These are phyloP conservation scores for Buddleja alternifolia DNA, from an alignment of 257 asterid genomes.

Conservation along the genomic window DNA sequence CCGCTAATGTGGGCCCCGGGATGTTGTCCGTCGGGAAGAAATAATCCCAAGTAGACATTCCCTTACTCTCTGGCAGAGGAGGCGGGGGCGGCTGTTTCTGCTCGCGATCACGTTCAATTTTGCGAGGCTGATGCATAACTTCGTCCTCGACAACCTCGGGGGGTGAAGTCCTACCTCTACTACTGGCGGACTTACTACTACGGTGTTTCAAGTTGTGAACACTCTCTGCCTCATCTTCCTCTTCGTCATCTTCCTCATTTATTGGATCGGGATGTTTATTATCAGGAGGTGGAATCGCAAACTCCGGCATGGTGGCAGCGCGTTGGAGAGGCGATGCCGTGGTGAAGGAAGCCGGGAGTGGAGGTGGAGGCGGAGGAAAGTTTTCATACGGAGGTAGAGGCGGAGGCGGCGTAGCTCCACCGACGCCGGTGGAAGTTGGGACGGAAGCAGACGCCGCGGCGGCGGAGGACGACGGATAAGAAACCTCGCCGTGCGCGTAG, in stretches of 20 bases:
- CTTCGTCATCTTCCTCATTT: constrained; percentile 76
- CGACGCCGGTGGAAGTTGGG: constrained; percentile 28
- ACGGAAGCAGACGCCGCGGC: constrained; percentile 25
- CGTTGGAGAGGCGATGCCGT: constrained; percentile 70
- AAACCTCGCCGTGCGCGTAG: constrained; percentile 82
- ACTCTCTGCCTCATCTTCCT: constrained; percentile 55
- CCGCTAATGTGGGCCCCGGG: constrained; percentile 68
- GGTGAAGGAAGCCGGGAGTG: constrained; percentile 42
- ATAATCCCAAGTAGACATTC: constrained; percentile 60
- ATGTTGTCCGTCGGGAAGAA: constrained; percentile 63
- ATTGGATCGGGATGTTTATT: constrained; percentile 61
- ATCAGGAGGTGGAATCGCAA: constrained; percentile 48
- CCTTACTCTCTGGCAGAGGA: constrained; percentile 50
- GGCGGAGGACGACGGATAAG: constrained; percentile 38
- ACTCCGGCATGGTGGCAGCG: constrained; percentile 84
- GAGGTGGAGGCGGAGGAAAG: constrained; percentile 77
- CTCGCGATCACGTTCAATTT: constrained; percentile 31
- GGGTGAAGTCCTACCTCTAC: constrained; percentile 45
- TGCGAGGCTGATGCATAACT: constrained; percentile 38
- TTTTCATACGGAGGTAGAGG: constrained; percentile 55
- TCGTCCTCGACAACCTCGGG: constrained; percentile 43
- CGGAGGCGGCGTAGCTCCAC: constrained; percentile 38
- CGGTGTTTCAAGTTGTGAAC: constrained; percentile 63
- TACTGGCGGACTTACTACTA: constrained; percentile 45
- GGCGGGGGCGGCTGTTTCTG: constrained; percentile 57